Evolutionary conservation across 1,139 yeast genomes (phyloP).

Genomic region (Candida smagusa): DNA sequence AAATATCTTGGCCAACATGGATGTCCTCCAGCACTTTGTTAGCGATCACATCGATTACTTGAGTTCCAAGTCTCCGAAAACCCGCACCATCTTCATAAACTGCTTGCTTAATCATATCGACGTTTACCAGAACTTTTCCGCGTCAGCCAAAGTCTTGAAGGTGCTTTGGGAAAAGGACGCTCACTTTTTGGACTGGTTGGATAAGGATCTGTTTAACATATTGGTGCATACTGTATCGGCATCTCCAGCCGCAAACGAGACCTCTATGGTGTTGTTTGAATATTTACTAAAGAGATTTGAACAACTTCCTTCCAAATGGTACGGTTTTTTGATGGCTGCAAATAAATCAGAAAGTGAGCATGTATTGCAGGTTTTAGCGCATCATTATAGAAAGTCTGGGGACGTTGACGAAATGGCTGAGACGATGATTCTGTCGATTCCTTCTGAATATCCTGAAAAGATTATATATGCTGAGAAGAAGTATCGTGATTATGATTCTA

Average conservation of each 20-base stretch:
- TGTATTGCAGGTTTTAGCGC: constrained; percentile 28
- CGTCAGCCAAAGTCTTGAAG: constrained; percentile 22
- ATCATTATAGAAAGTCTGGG: constrained; percentile 20
- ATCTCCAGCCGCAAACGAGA: constrained; percentile 27
- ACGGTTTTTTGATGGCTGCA: constrained; percentile 23
- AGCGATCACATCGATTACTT: constrained; percentile 25
- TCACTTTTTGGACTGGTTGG: constrained; percentile 22
- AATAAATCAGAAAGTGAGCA: constrained; percentile 21
- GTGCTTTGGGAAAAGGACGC: constrained; percentile 19
- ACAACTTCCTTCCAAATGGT: constrained; percentile 3
- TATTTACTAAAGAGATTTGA: constrained; percentile 12
- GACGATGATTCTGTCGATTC: too few relatives aligned
- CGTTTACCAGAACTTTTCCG: constrained; percentile 36
- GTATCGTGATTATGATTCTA: constrained; percentile 18
- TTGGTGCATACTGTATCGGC: constrained; percentile 26
- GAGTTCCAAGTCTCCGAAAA: constrained; percentile 11
- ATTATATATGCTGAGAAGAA: background rate
- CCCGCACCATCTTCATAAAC: constrained; percentile 31
- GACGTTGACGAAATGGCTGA: background rate
- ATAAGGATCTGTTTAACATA: constrained; percentile 30
- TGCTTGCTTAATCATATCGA: constrained; percentile 38
- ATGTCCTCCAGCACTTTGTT: constrained; percentile 22
- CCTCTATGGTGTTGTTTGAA: constrained; percentile 23
- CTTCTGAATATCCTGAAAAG: too few relatives aligned
- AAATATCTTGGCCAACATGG: constrained; percentile 31